A percentile compares a stretch with the other conserved stretches of the same genome.
Conservation (phyloP, 129 eudicot genomes). For the Centrapalus pauciflorus region DNA sequence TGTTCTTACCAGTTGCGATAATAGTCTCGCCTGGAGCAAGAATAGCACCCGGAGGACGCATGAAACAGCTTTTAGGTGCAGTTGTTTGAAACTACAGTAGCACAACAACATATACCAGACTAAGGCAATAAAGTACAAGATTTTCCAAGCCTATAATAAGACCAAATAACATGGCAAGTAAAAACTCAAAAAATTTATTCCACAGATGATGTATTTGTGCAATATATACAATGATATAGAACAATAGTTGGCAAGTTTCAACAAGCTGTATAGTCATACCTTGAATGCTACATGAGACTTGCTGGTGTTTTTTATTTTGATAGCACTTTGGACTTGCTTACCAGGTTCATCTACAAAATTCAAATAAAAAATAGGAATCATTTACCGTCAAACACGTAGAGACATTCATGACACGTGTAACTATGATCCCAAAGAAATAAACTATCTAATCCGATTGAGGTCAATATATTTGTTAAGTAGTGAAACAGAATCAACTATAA, state of each 20-base stretch:
- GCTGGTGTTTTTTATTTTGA: slow-evolving; percentile 85
- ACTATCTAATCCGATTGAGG: background rate
- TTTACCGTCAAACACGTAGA: background rate
- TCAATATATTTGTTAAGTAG: background rate
- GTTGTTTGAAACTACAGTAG: slow-evolving; percentile 79
- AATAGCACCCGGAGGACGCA: slow-evolving; percentile 98
- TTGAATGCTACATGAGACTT: slow-evolving; percentile 92
- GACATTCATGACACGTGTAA: background rate
- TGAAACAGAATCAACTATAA: background rate
- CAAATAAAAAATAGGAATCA: background rate
- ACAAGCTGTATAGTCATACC: slow-evolving; percentile 33
- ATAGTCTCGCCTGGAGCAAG: slow-evolving; percentile 76
- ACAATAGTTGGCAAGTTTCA: background rate
- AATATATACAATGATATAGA: background rate
- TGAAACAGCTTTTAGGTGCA: slow-evolving; percentile 95
- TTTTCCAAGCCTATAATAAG: background rate
- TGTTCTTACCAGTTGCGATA: slow-evolving; percentile 69
- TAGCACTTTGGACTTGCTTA: slow-evolving; percentile 87
- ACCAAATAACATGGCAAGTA: background rate
- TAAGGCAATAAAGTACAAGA: background rate
- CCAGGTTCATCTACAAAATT: slow-evolving; percentile 69
- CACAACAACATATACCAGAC: background rate
- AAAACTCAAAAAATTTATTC: background rate
- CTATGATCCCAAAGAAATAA: background rate
- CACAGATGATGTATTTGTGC: background rate